These are phyloP conservation scores for Phytophthora cryptogea DNA, from an alignment of 352 stramenopile genomes.

Conservation along the genomic window DNA sequence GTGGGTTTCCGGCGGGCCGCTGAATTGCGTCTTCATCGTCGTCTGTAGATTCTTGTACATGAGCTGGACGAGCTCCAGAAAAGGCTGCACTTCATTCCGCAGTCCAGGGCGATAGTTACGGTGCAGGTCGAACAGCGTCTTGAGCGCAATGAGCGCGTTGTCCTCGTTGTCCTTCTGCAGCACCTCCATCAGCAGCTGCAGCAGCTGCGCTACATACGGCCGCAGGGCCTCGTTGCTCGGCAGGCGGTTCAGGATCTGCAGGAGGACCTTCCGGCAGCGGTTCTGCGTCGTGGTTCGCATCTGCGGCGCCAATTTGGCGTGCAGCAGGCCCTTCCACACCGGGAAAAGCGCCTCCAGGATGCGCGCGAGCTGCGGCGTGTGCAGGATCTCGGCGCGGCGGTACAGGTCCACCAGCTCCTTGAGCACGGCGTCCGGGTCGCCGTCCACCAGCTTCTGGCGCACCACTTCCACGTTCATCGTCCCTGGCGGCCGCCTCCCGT, in stretches of 20 bases:
- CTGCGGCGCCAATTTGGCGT: slow-evolving; percentile 76
- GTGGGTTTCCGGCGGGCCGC: slow-evolving; percentile 44
- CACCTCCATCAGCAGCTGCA: slow-evolving; percentile 93
- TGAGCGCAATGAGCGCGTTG: slow-evolving; percentile 94
- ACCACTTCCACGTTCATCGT: slow-evolving; percentile 89
- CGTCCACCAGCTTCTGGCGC: slow-evolving; percentile 84
- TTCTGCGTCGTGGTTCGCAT: slow-evolving; percentile 77
- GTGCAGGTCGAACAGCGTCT: slow-evolving; percentile 97
- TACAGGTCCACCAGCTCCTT: slow-evolving; percentile 89
- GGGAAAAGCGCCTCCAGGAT: slow-evolving; percentile 93
- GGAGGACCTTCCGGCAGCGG: slow-evolving; percentile 90
- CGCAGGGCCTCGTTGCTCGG: slow-evolving; percentile 95
- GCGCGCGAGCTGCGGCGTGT: slow-evolving; percentile 89
- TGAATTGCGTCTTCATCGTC: slow-evolving; percentile 89
- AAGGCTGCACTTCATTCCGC: slow-evolving; percentile 90
- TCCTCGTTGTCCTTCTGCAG: slow-evolving; percentile 97
- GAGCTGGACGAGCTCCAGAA: slow-evolving; percentile 88
- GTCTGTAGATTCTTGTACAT: slow-evolving; percentile 90
- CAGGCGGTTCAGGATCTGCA: slow-evolving; percentile 95
- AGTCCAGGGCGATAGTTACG: slow-evolving; percentile 94
- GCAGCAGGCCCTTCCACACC: slow-evolving; percentile 87
- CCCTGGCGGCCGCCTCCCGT: slow-evolving; percentile 30
- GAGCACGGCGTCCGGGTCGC: slow-evolving; percentile 71
- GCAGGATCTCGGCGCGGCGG: slow-evolving; percentile 85
- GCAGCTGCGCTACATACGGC: slow-evolving; percentile 92